Evolutionary conservation across 2,329 filamentous ascomycete genomes (phyloP).

Genomic region (Orbilia javanica): DNA sequence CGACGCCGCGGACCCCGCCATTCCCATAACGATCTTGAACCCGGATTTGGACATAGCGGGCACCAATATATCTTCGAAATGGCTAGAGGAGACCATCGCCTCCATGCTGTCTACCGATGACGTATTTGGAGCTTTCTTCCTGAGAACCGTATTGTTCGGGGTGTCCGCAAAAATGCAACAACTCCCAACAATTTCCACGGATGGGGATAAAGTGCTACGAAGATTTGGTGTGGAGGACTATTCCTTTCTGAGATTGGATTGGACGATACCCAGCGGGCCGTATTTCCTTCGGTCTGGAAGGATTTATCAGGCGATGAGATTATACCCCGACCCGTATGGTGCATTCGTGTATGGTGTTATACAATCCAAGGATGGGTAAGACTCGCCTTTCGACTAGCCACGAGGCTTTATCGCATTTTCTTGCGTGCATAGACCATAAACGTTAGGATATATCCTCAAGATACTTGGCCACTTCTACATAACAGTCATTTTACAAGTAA

Average conservation of each 20-base stretch:
- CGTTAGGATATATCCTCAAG: no score
- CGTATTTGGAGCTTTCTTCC: slow-evolving; percentile 31
- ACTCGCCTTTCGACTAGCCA: background rate
- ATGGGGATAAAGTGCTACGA: background rate
- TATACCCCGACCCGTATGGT: slow-evolving; percentile 44
- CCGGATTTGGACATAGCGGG: background rate
- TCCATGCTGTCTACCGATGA: slow-evolving; percentile 38
- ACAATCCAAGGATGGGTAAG: slow-evolving; percentile 35
- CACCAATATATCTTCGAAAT: slow-evolving; percentile 8
- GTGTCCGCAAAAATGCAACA: slow-evolving; percentile 16
- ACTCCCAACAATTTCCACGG: background rate
- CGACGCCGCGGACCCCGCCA: background rate
- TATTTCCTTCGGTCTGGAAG: slow-evolving; percentile 26
- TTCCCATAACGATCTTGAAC: slow-evolving; percentile 37
- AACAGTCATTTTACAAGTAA: background rate
- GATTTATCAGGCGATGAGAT: slow-evolving; percentile 30
- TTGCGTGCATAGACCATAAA: background rate
- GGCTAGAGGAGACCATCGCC: slow-evolving; percentile 11
- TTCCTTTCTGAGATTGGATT: background rate
- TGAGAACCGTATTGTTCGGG: slow-evolving; percentile 16
- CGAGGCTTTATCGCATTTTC: background rate
- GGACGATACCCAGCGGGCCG: slow-evolving; percentile 19
- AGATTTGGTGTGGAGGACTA: slow-evolving; percentile 13
- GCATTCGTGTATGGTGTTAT: slow-evolving; percentile 47
- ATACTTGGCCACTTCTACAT: no score